Percentiles rank a stretch among this genome's conserved stretches.
Evolutionary conservation across 495 filamentous ascomycete species (phyloP).

Genomic region (Trypethelium eluteriae): DNA sequence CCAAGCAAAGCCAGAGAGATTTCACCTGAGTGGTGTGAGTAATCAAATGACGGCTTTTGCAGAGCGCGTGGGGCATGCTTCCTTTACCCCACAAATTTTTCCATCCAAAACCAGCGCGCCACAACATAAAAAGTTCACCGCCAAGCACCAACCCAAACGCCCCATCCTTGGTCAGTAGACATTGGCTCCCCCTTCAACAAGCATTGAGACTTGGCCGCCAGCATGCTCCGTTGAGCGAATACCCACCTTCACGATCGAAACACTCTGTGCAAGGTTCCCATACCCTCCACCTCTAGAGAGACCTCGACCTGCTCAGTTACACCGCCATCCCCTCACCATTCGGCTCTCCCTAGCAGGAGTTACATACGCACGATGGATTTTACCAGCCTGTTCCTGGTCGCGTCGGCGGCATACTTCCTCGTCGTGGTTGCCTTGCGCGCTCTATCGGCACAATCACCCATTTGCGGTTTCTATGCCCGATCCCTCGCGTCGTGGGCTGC

Average conservation of each 20-base stretch:
- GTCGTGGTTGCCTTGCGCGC: background rate
- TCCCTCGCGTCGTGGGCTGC: conserved; percentile 62
- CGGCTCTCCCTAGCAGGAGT: background rate
- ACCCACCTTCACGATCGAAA: background rate
- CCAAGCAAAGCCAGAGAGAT: too few relatives aligned
- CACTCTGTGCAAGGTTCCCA: background rate
- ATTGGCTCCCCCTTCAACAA: background rate
- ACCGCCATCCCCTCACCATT: background rate
- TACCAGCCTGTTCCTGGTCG: background rate
- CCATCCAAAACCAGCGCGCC: background rate
- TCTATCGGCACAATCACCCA: background rate
- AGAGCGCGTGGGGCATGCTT: background rate
- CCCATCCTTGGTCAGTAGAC: background rate
- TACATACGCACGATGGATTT: background rate
- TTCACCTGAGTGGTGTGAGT: too few relatives aligned
- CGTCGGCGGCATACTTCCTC: background rate
- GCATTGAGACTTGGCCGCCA: background rate
- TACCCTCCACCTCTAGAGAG: background rate
- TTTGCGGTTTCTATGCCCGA: conserved; percentile 56
- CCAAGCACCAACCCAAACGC: background rate
- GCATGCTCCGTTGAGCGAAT: background rate
- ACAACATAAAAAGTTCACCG: background rate
- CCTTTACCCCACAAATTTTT: background rate
- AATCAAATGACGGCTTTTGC: background rate
- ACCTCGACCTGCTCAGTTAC: background rate